These are phyloP conservation scores for Beverwykella pulmonaria DNA, from an alignment of 495 filamentous ascomycete genomes.

Conservation along the genomic window DNA sequence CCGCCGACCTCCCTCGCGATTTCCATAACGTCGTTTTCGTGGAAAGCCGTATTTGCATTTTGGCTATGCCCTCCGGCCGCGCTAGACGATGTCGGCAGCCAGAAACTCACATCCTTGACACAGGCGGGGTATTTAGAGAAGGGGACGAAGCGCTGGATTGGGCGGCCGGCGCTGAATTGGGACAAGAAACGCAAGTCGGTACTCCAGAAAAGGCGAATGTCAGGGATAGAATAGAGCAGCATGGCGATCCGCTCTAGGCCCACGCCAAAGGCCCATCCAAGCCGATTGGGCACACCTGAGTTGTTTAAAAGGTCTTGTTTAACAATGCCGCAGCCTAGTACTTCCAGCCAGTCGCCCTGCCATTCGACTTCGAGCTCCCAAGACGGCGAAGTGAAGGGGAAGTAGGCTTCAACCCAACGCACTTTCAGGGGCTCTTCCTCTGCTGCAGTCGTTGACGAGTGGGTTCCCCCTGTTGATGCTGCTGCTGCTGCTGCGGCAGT, in stretches of 20 bases:
- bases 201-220: constrained; percentile 98
- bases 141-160: constrained; percentile 72
- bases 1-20: constrained; percentile 78
- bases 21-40: constrained; percentile 98
- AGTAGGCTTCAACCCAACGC: constrained; percentile 95
- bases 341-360: constrained; percentile 91
- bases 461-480: constrained; percentile 51
- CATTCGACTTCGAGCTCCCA: constrained; percentile 98
- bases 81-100: constrained; percentile 58
- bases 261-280: constrained; percentile 96
- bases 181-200: constrained; percentile 75
- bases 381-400: constrained; percentile 91
- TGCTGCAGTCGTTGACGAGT: constrained; percentile 34
- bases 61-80: constrained; percentile 18
- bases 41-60: constrained; percentile 53
- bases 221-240: constrained; percentile 92
- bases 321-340: constrained; percentile 90
- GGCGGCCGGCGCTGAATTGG: constrained; percentile 63
- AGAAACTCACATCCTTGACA: constrained; percentile 92
- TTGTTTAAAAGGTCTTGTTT: constrained; percentile 76
- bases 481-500: constrained; percentile 69
- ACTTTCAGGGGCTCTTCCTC: constrained; percentile 71
- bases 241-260: constrained; percentile 94
- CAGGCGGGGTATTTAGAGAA: constrained; percentile 89
- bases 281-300: constrained; percentile 70